Conservation (phyloP, 208 protist species). For the Jaenimonas drosophilae region DNA sequence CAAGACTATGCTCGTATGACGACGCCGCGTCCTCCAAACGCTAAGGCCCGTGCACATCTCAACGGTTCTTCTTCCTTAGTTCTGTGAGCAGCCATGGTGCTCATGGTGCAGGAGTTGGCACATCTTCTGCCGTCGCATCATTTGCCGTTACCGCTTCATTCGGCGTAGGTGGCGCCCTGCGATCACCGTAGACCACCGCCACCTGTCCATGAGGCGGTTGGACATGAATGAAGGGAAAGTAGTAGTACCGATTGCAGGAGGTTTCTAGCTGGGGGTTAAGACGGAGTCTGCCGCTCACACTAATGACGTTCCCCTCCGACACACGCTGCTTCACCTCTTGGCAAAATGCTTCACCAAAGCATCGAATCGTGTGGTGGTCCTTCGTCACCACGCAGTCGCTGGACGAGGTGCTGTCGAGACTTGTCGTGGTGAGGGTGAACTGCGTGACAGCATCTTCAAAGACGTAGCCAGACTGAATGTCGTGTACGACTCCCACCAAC, state of each 20-base stretch:
- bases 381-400: conserved; percentile 84
- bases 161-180: conserved; percentile 25
- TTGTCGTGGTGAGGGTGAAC: conserved; percentile 88
- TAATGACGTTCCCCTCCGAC: conserved; percentile 80
- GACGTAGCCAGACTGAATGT: conserved; percentile 84
- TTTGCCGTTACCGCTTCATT: conserved; percentile 20
- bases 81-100: too few species aligned
- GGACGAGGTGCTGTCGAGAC: conserved; percentile 60
- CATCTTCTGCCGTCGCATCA: conserved; percentile 14
- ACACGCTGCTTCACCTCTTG: conserved; percentile 61
- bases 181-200: conserved; percentile 69
- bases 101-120: too few species aligned
- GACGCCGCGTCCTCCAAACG: too few species aligned
- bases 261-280: conserved; percentile 87
- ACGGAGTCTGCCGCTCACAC: conserved; percentile 77
- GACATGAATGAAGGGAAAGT: conserved; percentile 88
- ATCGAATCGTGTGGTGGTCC: conserved; percentile 88
- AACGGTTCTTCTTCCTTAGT: too few species aligned
- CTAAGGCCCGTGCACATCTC: too few species aligned
- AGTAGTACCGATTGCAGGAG: conserved; percentile 83
- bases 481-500: conserved; percentile 85
- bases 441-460: conserved; percentile 87
- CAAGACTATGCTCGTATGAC: too few species aligned
- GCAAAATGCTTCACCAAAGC: conserved; percentile 84
- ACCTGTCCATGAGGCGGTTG: conserved; percentile 85